phyloP scores from a whole-genome alignment of 768 basidiomycete genomes.

The Fomitopsis pulvina region DNA sequence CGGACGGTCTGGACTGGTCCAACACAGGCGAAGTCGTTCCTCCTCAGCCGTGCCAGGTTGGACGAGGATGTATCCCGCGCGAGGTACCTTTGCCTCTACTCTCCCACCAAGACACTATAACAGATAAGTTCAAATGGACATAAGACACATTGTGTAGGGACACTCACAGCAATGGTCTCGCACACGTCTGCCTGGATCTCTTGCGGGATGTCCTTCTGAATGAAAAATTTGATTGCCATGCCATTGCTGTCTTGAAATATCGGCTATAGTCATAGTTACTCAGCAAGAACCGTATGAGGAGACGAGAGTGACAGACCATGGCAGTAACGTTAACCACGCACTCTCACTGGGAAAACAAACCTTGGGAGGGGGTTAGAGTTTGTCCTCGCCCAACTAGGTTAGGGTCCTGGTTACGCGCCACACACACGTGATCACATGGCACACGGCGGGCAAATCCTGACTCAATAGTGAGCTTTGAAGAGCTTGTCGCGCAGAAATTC shows the following conservation, averaged over 20 bases:
- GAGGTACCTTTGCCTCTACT: slow-evolving; percentile 72
- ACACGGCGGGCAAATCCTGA: too few relatives aligned
- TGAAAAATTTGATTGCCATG: slow-evolving; percentile 74
- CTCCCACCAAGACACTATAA: slow-evolving; percentile 64
- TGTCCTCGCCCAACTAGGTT: slow-evolving; percentile 11
- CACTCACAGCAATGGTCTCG: slow-evolving; percentile 62
- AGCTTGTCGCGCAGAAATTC: not conserved
- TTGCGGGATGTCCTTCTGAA: slow-evolving; percentile 70
- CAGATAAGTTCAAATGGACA: not conserved
- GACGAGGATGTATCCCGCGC: slow-evolving; percentile 68
- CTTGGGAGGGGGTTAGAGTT: slow-evolving; percentile 21
- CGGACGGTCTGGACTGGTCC: slow-evolving; percentile 63
- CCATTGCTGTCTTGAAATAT: slow-evolving; percentile 68
- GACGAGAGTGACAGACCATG: slow-evolving; percentile 10
- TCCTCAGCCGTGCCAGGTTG: slow-evolving; percentile 65
- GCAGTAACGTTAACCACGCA: too few relatives aligned
- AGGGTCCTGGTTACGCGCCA: slow-evolving; percentile 11
- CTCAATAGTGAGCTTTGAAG: not conserved
- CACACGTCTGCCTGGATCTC: slow-evolving; percentile 66
- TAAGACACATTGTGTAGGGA: not conserved
- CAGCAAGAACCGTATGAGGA: not conserved
- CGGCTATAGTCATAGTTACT: slow-evolving; percentile 33
- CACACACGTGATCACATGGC: not conserved
- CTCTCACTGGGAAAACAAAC: slow-evolving; percentile 16
- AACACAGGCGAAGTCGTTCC: slow-evolving; percentile 69